These are phyloP conservation scores for Oryza meridionalis DNA, from an alignment of 176 grass and related monocot species.

Conservation along the genomic window DNA sequence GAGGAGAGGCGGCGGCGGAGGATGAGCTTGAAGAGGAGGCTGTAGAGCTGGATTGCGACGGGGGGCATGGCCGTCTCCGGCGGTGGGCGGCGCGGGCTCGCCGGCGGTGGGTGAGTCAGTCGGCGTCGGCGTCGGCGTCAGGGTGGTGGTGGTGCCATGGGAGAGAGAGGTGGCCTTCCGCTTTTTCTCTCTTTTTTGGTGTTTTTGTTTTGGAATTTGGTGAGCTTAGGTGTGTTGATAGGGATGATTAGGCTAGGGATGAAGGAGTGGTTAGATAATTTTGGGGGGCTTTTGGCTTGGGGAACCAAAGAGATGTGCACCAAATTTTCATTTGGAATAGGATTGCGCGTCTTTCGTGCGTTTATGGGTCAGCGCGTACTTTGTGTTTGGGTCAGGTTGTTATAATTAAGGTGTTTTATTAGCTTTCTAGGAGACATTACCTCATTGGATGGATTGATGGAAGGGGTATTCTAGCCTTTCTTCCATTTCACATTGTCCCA, in stretches of 20 bases:
- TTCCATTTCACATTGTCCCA: rapidly evolving
- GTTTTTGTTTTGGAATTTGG: conserved; percentile 19
- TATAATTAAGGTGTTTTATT: too few species aligned
- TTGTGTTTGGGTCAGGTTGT: rapidly evolving
- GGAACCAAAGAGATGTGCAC: neutral
- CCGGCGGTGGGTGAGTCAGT: conserved; percentile 35
- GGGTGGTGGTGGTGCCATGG: neutral
- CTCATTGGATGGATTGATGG: too few species aligned
- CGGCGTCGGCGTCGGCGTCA: conserved; percentile 5
- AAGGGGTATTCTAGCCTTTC: too few species aligned
- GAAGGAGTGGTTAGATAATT: neutral
- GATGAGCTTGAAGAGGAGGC: conserved; percentile 84
- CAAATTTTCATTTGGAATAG: neutral
- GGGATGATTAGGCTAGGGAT: neutral
- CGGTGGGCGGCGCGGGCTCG: neutral
- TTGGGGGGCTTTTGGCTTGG: neutral
- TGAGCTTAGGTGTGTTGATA: conserved; percentile 36
- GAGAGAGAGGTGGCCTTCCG: conserved; percentile 24
- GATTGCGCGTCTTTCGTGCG: neutral
- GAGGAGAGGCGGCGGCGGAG: conserved; percentile 63
- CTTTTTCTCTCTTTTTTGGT: neutral
- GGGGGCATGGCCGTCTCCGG: conserved; percentile 62
- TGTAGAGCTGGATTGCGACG: conserved; percentile 72
- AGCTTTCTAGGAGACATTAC: too few species aligned
- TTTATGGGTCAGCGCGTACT: too few species aligned